phyloP scores from a whole-genome alignment of 371 early-diverging fungal species.

The Cokeromyces recurvatus region DNA sequence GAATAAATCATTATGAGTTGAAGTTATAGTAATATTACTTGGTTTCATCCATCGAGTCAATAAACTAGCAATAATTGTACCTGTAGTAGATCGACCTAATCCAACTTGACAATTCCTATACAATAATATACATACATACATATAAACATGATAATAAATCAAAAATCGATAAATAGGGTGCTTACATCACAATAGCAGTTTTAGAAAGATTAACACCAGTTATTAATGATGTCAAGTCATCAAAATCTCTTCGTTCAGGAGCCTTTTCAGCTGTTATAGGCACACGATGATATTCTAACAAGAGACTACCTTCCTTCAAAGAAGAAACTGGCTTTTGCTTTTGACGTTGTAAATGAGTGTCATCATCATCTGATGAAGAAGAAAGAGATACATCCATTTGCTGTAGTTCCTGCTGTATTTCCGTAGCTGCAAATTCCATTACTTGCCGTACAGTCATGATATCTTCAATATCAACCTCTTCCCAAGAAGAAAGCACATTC shows the following conservation, averaged over 20 bases:
- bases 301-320: constrained; percentile 4
- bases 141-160: not conserved
- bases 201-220: constrained; percentile 29
- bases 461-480: constrained; percentile 49
- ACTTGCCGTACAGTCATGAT: constrained; percentile 57
- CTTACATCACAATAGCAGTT: constrained; percentile 54
- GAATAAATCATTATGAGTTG: too few species aligned
- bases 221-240: constrained; percentile 43
- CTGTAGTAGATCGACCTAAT: constrained; percentile 60
- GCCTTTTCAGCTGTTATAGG: constrained; percentile 62
- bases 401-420: constrained; percentile 16
- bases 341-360: too few species aligned
- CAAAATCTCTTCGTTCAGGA: constrained; percentile 60
- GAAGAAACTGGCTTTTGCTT: not conserved
- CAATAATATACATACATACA: not conserved
- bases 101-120: constrained; percentile 72
- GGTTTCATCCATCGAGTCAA: constrained; percentile 50
- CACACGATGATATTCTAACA: constrained; percentile 47
- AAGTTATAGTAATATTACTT: too few species aligned
- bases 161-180: too few species aligned
- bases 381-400: not conserved
- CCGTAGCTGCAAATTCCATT: constrained; percentile 33
- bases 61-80: constrained; percentile 51
- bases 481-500: constrained; percentile 53
- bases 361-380: constrained; percentile 3